phyloP scores from a whole-genome alignment of 1,284 basidiomycete species.

The Apiotrichum laibachii region DNA sequence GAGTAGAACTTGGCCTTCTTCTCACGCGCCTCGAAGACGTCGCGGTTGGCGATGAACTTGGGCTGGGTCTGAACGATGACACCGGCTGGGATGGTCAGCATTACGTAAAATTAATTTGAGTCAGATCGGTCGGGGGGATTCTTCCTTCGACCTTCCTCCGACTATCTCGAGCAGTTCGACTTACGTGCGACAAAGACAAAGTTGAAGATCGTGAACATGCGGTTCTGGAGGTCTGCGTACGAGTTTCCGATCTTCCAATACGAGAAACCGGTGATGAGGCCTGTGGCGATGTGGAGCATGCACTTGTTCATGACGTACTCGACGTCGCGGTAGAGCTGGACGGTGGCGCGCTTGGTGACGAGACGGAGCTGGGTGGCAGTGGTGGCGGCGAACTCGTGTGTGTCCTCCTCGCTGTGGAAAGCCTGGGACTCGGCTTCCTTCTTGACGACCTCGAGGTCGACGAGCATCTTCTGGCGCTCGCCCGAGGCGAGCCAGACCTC shows the following conservation, averaged over 20 bases:
- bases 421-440: background rate
- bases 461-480: slow-evolving; percentile 46
- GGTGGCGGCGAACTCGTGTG: slow-evolving; percentile 41
- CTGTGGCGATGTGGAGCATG: slow-evolving; percentile 37
- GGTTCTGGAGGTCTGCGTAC: slow-evolving; percentile 22
- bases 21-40: slow-evolving; percentile 50
- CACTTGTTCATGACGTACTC: slow-evolving; percentile 50
- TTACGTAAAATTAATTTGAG: too few relatives aligned
- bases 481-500: slow-evolving; percentile 62
- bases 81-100: too few relatives aligned
- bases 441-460: slow-evolving; percentile 52
- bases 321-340: slow-evolving; percentile 42
- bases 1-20: slow-evolving; percentile 48
- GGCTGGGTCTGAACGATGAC: slow-evolving; percentile 48
- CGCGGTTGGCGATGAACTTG: slow-evolving; percentile 48
- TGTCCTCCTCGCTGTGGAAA: slow-evolving; percentile 24
- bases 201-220: slow-evolving; percentile 35
- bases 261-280: slow-evolving; percentile 45
- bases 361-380: slow-evolving; percentile 35
- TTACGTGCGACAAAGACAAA: slow-evolving; percentile 48
- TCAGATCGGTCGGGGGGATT: too few relatives aligned
- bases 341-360: slow-evolving; percentile 38
- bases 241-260: slow-evolving; percentile 43
- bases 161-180: too few relatives aligned
- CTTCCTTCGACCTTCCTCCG: too few relatives aligned